Evolutionary conservation across 2,329 filamentous ascomycete genomes (phyloP).

Genomic region (Colletotrichum higginsianum): DNA sequence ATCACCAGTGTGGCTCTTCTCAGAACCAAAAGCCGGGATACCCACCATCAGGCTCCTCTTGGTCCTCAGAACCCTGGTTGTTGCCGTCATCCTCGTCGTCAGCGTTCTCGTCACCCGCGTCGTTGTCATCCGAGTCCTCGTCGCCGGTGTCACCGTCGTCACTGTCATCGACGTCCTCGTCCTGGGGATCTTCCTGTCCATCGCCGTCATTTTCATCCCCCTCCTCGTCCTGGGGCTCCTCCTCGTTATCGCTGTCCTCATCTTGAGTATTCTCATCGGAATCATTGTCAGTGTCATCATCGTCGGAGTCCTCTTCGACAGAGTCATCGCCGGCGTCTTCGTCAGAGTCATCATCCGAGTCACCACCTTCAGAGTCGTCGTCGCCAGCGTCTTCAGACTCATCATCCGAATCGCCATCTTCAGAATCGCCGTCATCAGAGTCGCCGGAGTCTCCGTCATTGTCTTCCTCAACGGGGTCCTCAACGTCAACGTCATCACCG

Average conservation of each 20-base stretch:
- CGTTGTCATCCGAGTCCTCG: neutral
- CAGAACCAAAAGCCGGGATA: neutral
- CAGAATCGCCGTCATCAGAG: neutral
- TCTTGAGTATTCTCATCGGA: neutral
- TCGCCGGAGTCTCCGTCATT: neutral
- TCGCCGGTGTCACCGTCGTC: neutral
- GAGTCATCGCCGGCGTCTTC: neutral
- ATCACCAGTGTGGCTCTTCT: neutral
- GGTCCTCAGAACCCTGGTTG: neutral
- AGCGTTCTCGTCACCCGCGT: too few relatives aligned
- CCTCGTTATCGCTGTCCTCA: neutral
- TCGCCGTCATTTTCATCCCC: neutral
- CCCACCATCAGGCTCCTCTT: neutral
- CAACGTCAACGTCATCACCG: neutral
- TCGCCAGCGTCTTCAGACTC: neutral
- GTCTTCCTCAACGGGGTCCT: neutral
- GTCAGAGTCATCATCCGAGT: neutral
- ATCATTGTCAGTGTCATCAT: neutral
- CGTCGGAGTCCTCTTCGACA: neutral
- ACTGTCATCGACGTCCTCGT: neutral
- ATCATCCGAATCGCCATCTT: neutral
- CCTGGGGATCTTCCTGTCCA: neutral
- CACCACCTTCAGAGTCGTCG: neutral
- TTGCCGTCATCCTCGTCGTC: neutral
- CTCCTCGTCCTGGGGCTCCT: neutral